Base-by-base conservation (phyloP, 257 asterid genomes). In the Solanum virginianum region DNA sequence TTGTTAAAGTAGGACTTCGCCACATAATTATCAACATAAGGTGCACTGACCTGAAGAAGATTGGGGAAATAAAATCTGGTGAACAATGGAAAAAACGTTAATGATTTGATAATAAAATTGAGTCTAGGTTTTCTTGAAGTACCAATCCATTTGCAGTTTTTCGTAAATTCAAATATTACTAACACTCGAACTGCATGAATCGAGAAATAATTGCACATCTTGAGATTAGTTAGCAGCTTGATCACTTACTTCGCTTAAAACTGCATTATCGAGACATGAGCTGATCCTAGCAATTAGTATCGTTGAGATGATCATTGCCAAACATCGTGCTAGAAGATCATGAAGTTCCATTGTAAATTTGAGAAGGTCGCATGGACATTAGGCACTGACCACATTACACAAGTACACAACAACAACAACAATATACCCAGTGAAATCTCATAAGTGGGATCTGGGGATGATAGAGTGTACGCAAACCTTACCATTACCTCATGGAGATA, bases 1-100 rank as follows among this genome's bases (percentile, higher is more conserved):
- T 88, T 85, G 68, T 90, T 86, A 66, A 96, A 94, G 80, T 93
- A 96, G 1, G 82, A 79, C 41, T 89, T 68, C 22, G 94, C 10
- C 32, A 96, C 88, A 88, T 87, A 93, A 83, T 87, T 88, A 60
- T 85, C 90, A 80, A 60, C 22, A 49, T 53, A 85, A 83, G 56
- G 85, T 72, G 79, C 83, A 55, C 86, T 86, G 81, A 71, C 92
- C 96, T 92, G 90, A 65, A 84, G 83, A 81, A 84, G 79, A 77
- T 32, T 53, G 41, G 85, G 69, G 75, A 65, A 4, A n/a, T n/a
- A n/a, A 7, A 43, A 81, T 9, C 70, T n/a, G 54, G 84, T 60
- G 43, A 82, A 69, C 63, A 24, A 71, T 57, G 49, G 55, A 66
- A 79, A 84, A 20, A 18, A 15, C 4, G 41, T 60, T 41, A 14